Evolutionary conservation across 1,139 yeast species (phyloP), one percentile per base, ranked within the genome.

Genomic region (Geotrichum fermentans): DNA sequence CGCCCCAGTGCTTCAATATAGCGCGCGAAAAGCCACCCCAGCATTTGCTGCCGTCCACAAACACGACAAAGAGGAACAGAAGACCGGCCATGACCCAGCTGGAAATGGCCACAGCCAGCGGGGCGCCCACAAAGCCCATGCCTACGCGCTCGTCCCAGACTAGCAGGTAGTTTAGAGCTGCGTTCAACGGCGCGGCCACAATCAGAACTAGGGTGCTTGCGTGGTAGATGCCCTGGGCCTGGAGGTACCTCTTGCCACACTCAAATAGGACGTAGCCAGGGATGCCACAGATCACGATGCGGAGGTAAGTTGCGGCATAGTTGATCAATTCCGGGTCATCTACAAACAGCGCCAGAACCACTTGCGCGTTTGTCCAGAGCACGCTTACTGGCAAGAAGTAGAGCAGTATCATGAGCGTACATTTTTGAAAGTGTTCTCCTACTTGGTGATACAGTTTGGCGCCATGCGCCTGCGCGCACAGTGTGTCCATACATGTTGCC

Each of bases 221-320:
- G 61, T 85, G 92, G 70, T 87, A 88, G 21, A 88, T 83, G 4
- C 96, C 95, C 64, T 88, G 96, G 0, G 95, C 90, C 66, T 88
- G 96, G 51, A 87, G 68, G 60, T 79, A 88, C 53, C 95, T 72
- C 62, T 88, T 88, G 28, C 85, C 78, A 59, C 82, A 80, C 63
- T 88, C 96, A 66, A 88, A 88, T 36, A 83, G 67, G 29, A 87
- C 83, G 63, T 84, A 87, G 0, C 86, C 89, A 0, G 96, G 96
- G 0, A 86, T 90, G 3, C 95, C 96, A 11, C 79, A 60, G 3
- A 83, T 74, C 56, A 84, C 69, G 3, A 83, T 73, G 53, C 85
- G 71, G 47, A 89, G 71, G 62, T 83, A 88, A 39, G 68, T 62
- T 36, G 82, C 73, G 0, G 96, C 83, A 41, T 85, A 65, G 2